Base-by-base conservation (phyloP, 2,329 filamentous ascomycete species). In the Fusarium avenaceum region DNA sequence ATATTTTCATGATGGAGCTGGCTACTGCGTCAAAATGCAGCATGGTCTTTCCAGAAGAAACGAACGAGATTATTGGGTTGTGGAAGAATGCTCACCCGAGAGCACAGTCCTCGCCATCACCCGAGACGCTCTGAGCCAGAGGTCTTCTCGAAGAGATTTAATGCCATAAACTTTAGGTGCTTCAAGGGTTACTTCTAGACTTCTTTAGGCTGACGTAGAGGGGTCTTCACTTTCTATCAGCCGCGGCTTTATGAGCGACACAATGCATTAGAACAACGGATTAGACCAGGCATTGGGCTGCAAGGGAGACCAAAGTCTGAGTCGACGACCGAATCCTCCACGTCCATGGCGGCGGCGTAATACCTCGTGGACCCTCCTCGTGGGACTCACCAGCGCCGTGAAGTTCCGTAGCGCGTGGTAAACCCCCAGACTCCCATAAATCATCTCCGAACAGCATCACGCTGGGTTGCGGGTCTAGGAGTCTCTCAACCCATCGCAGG, bases 391-490 rank as follows among this genome's bases (percentile, higher is more conserved):
- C 66, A 43, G 50, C 53, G 65, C 55, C 47, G 63, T 62, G 60
- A 64, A 65, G 61, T 59, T 30, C 61, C 54, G 62, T 59, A 62
- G 56, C 54, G 60, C 44, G 48, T 38, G 17, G 35, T 9, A n/a
- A 7, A 17, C 35, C 19, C 17, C 4, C 35, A n/a, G 17, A 17
- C 35, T 38, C 17, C 9, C 35, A 38, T n/a, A 46, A 67, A 63
- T 72, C 70, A 70, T 71, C 62, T 72, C 71, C 69, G 71, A 71
- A 59, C 46, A 61, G 56, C 56, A 72, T 64, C 59, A 65, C 56
- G 46, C 56, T 59, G 59, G 57, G 22, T 24, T 56, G 57, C 65
- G 67, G 68, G 57, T 57, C 59, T 47, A 56, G 33, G 49, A 57
- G 53, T 50, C 57, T 52, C 60, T 56, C 49, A 68, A 57, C 45